Conservation (phyloP, 164 flowering plant species). For the Vitis riparia region DNA sequence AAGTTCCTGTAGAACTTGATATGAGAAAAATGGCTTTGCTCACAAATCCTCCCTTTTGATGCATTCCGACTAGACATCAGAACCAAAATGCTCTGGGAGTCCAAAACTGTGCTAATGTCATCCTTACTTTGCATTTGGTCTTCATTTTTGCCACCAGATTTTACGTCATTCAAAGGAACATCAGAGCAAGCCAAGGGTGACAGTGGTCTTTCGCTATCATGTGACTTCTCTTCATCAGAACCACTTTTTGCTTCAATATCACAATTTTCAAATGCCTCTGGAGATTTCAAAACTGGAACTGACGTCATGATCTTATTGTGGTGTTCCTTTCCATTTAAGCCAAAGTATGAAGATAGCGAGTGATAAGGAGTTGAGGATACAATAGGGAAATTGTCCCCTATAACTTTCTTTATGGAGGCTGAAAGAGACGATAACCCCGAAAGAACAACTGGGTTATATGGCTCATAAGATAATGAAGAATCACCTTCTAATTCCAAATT, state of each 20-base stretch:
- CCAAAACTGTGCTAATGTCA: constrained; percentile 40
- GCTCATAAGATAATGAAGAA: constrained; percentile 34
- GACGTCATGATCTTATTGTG: constrained; percentile 20
- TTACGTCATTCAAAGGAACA: constrained; percentile 16
- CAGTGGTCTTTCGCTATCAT: constrained; percentile 22
- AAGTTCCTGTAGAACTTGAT: constrained; percentile 84
- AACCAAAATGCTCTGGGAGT: constrained; percentile 81
- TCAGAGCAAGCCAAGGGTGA: constrained; percentile 22
- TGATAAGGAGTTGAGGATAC: constrained; percentile 32
- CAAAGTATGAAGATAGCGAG: constrained; percentile 46
- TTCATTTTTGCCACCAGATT: constrained; percentile 19
- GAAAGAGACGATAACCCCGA: constrained; percentile 59
- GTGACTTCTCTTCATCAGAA: constrained; percentile 29
- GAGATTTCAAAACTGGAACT: constrained; percentile 20
- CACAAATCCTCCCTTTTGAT: constrained; percentile 58
- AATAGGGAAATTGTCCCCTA: constrained; percentile 41
- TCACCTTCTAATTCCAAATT: constrained; percentile 17
- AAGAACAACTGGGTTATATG: constrained; percentile 44
- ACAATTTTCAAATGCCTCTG: constrained; percentile 11
- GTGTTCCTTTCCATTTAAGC: constrained; percentile 29
- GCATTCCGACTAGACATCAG: constrained; percentile 69
- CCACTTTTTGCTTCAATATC: constrained; percentile 26
- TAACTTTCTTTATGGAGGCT: constrained; percentile 50
- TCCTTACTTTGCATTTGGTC: constrained; percentile 32
- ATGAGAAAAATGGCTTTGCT: constrained; percentile 75